Percentiles rank a stretch among this genome's conserved stretches.
phyloP scores from a whole-genome alignment of 176 grass and related monocot species.

The Saccharum spontaneum region DNA sequence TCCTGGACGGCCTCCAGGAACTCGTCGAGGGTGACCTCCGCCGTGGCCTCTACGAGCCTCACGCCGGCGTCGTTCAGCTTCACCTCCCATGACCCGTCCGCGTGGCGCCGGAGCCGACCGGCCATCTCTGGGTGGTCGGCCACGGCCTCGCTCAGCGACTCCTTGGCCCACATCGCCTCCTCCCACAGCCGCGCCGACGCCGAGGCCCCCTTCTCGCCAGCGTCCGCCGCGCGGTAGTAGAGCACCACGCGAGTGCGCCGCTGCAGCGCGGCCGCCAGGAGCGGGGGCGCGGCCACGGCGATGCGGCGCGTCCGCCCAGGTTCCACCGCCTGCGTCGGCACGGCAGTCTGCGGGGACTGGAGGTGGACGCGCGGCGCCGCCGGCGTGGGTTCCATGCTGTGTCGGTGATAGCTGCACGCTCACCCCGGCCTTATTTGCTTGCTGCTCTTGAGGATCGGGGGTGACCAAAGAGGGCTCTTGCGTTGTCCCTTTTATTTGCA shows the following conservation, averaged over 20 bases:
- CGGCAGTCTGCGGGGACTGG: conserved; percentile 54
- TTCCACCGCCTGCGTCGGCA: conserved; percentile 40
- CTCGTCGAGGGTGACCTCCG: conserved; percentile 58
- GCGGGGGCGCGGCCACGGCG: conserved; percentile 26
- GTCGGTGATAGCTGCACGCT: no score
- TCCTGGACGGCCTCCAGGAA: conserved; percentile 32
- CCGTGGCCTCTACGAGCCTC: conserved; percentile 54
- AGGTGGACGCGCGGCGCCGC: conserved; percentile 37
- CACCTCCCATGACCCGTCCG: conserved; percentile 70
- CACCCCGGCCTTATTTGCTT: neutral
- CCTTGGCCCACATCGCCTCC: conserved; percentile 51
- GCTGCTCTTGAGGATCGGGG: no score
- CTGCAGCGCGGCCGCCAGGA: conserved; percentile 37
- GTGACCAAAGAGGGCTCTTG: no score
- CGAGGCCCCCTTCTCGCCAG: no score
- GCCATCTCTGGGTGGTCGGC: conserved; percentile 63
- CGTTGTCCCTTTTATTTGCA: no score
- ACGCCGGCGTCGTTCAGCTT: conserved; percentile 80
- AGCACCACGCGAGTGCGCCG: conserved; percentile 54
- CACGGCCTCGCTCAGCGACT: conserved; percentile 61
- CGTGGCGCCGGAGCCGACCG: conserved; percentile 61
- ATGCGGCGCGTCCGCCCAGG: conserved; percentile 45
- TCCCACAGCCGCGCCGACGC: conserved; percentile 34
- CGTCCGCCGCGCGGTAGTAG: conserved; percentile 54
- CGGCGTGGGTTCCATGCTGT: neutral